A percentile compares a stretch with the other conserved stretches of the same genome.
Conservation (phyloP, 371 early-diverging fungal genomes). For the Rhizopus arrhizus region DNA sequence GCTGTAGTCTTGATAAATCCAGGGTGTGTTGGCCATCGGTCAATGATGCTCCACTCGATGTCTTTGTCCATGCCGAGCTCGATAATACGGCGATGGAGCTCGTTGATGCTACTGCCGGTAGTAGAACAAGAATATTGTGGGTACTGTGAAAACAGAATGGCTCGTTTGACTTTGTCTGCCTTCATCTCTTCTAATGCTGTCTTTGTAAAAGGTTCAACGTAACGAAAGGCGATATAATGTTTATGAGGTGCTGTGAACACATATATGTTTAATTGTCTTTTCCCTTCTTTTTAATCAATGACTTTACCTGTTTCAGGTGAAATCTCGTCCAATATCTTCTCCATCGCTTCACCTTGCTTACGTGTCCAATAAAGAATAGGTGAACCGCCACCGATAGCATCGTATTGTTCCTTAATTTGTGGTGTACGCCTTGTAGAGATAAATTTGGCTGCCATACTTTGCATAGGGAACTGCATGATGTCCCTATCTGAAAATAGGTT, state of each 20-base stretch:
- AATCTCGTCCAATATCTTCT: constrained; percentile 71
- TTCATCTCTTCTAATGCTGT: constrained; percentile 78
- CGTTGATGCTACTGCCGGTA: constrained; percentile 91
- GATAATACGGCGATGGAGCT: constrained; percentile 72
- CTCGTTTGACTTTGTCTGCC: constrained; percentile 80
- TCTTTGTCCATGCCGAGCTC: constrained; percentile 61
- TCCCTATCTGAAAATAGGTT: constrained; percentile 94
- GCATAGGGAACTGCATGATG: constrained; percentile 89
- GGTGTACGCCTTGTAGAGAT: constrained; percentile 88
- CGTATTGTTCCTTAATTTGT: constrained; percentile 88
- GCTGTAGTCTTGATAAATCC: constrained; percentile 86
- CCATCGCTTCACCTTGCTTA: constrained; percentile 82
- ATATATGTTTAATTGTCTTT: not conserved
- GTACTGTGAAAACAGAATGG: constrained; percentile 92
- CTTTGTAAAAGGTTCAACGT: constrained; percentile 81
- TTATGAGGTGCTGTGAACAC: constrained; percentile 78
- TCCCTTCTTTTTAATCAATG: not conserved
- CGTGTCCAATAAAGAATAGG: constrained; percentile 92
- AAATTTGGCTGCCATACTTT: constrained; percentile 69
- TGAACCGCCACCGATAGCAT: constrained; percentile 92
- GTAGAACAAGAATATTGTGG: constrained; percentile 97
- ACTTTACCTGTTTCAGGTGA: constrained; percentile 77
- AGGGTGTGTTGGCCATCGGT: constrained; percentile 91
- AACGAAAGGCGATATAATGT: constrained; percentile 92
- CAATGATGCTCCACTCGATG: constrained; percentile 91